Conservation (phyloP, 192 early-diverging fungal species). For the Rhizophagus sp. region DNA sequence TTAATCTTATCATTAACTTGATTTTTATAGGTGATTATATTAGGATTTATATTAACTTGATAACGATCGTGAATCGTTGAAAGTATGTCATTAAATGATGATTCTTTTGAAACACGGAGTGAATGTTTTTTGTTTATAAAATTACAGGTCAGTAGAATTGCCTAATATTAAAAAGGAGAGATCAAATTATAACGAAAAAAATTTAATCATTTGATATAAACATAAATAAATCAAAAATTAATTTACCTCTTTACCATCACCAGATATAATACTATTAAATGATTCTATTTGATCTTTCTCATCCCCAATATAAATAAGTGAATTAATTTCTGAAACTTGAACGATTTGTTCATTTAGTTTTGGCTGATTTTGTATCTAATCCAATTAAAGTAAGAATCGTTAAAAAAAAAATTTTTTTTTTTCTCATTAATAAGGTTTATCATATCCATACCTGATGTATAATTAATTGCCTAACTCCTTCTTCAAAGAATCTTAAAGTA, state of each 20-base stretch:
- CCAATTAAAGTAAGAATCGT: background rate
- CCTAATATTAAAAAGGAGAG: no score
- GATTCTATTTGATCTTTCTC: background rate
- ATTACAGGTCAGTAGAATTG: background rate
- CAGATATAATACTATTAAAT: background rate
- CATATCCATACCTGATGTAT: background rate
- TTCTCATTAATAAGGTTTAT: background rate
- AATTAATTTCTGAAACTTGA: background rate
- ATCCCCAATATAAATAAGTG: background rate
- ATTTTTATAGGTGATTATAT: conserved; percentile 2
- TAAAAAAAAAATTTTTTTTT: background rate
- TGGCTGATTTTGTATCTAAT: background rate
- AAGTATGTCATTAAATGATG: background rate
- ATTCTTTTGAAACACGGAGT: background rate
- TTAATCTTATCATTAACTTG: conserved; percentile 1
- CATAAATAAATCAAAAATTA: no score
- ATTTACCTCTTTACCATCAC: background rate
- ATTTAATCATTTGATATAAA: no score
- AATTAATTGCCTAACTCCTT: background rate
- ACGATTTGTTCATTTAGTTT: background rate
- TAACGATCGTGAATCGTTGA: background rate
- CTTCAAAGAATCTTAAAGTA: conserved; percentile 16
- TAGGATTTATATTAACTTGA: background rate
- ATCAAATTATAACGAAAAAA: no score
- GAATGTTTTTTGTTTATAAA: background rate